Evolutionary conservation across 192 early-diverging fungal species (phyloP).

Genomic region (Coemansia sp.): DNA sequence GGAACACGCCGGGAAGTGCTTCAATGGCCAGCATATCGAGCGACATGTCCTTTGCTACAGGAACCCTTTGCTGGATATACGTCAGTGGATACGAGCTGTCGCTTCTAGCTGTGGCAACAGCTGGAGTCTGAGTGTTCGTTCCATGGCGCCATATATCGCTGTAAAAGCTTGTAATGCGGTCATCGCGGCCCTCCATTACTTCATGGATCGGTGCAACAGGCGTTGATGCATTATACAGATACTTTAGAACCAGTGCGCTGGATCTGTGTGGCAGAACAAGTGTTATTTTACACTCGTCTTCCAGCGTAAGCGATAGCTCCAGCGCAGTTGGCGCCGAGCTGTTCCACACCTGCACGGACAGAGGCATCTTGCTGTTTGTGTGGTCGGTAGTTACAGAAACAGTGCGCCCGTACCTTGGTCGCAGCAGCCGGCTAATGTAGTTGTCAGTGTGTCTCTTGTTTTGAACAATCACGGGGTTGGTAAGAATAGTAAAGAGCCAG

Average conservation of each 20-base stretch:
- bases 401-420: slow-evolving; percentile 59
- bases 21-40: slow-evolving; percentile 65
- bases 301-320: slow-evolving; percentile 14
- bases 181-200: slow-evolving; percentile 61
- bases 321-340: neutral
- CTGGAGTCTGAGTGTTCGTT: neutral
- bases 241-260: slow-evolving; percentile 72
- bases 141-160: slow-evolving; percentile 64
- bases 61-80: neutral
- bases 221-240: slow-evolving; percentile 71
- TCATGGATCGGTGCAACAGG: slow-evolving; percentile 80
- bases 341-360: neutral
- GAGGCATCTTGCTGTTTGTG: neutral
- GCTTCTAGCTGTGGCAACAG: neutral
- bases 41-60: neutral
- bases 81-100: slow-evolving; percentile 23
- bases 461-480: slow-evolving; percentile 72
- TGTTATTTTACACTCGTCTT: slow-evolving; percentile 32
- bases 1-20: slow-evolving; percentile 74
- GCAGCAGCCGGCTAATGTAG: slow-evolving; percentile 62
- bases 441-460: slow-evolving; percentile 63
- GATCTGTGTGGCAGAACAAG: slow-evolving; percentile 41
- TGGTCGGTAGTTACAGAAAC: slow-evolving; percentile 17
- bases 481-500: slow-evolving; percentile 86
- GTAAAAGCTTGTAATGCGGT: slow-evolving; percentile 87